phyloP scores from a whole-genome alignment of 768 basidiomycete species.

The Xerocomellus dryophilus region DNA sequence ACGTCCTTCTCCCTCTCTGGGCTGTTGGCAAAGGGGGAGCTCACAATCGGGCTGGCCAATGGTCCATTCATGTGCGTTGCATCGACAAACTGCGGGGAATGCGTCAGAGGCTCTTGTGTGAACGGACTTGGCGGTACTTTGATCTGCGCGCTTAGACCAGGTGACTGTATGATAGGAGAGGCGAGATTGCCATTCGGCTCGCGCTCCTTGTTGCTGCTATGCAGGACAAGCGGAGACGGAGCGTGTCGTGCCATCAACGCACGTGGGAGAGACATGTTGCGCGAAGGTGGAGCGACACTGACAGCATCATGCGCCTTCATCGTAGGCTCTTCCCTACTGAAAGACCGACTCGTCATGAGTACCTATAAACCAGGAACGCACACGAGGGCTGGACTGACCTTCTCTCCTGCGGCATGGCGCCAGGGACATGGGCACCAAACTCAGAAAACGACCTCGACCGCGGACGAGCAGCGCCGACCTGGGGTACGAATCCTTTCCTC shows the following conservation, averaged over 20 bases:
- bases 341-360: not conserved
- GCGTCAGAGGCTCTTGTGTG: constrained; percentile 20
- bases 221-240: constrained; percentile 20
- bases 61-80: not conserved
- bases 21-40: constrained; percentile 9
- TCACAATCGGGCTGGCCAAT: constrained; percentile 8
- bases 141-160: constrained; percentile 29
- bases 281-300: not conserved
- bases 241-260: constrained; percentile 19
- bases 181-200: constrained; percentile 1
- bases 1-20: constrained; percentile 22
- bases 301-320: not conserved
- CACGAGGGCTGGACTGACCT: constrained; percentile 14
- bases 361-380: not conserved
- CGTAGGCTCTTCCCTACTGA: constrained; percentile 26
- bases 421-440: constrained; percentile 42
- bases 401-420: not conserved
- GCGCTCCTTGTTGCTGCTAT: not conserved
- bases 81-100: constrained; percentile 6
- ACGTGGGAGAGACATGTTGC: constrained; percentile 16
- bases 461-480: constrained; percentile 46
- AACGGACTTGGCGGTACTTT: constrained; percentile 43
- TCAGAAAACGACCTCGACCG: constrained; percentile 75
- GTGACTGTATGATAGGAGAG: constrained; percentile 32
- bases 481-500: too few relatives aligned